Conservation (phyloP, 2,329 filamentous ascomycete species). For the Grosmannia serpens region DNA sequence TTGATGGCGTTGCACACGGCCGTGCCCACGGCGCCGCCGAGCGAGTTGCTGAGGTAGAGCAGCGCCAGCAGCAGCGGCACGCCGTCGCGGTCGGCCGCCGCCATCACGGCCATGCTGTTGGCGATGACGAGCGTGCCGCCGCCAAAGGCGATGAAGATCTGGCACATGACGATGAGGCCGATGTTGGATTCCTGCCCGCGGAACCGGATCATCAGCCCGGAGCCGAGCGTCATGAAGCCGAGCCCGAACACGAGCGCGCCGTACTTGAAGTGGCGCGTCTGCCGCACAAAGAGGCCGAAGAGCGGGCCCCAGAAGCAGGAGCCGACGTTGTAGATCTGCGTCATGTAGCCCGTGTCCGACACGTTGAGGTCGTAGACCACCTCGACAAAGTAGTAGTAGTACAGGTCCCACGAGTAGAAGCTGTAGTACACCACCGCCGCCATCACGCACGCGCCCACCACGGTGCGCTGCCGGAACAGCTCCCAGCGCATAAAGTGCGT, state of each 20-base stretch:
- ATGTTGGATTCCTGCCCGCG: constrained; percentile 37
- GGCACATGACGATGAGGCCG: constrained; percentile 44
- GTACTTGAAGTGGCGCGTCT: constrained; percentile 38
- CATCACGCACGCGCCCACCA: constrained; percentile 21
- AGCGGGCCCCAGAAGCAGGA: constrained; percentile 31
- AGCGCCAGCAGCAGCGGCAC: constrained; percentile 47
- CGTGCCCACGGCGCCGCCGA: constrained; percentile 48
- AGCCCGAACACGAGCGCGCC: constrained; percentile 29
- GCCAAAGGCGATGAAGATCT: constrained; percentile 42
- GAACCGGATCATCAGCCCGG: constrained; percentile 45
- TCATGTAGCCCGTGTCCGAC: constrained; percentile 14
- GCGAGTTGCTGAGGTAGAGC: constrained; percentile 42
- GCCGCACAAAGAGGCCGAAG: constrained; percentile 36
- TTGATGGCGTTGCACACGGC: constrained; percentile 51
- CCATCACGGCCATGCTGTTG: constrained; percentile 48
- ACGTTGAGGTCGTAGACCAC: constrained; percentile 16
- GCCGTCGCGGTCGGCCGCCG: constrained; percentile 43
- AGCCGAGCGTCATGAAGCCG: constrained; percentile 39
- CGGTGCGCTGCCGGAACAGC: constrained; percentile 35
- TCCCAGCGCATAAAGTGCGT: constrained; percentile 30
- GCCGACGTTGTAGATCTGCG: constrained; percentile 15
- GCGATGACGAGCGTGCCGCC: constrained; percentile 46
- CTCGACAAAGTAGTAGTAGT: constrained; percentile 15
- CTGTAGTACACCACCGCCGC: constrained; percentile 12
- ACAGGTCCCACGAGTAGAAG: constrained; percentile 16